Evolutionary conservation across 768 basidiomycete genomes (phyloP), one percentile per base, ranked within the genome.

Genomic region (Lactarius hatsudake): DNA sequence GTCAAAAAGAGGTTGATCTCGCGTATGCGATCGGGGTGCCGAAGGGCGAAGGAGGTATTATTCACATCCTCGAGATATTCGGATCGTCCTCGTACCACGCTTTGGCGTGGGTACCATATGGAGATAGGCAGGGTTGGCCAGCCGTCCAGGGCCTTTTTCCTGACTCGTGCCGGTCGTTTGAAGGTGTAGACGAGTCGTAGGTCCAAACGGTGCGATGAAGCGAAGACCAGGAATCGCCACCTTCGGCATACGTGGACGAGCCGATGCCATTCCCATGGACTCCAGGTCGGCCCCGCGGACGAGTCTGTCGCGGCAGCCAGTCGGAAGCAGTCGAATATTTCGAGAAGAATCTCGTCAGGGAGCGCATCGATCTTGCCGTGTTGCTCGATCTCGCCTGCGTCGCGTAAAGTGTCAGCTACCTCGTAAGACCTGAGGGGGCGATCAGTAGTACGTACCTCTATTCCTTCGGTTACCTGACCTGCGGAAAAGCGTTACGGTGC

Each of bases 121-220:
- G 59, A 30, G 64, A 65, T 65, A 28, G 64, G 59, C 15, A 65
- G 54, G 10, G 59, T 30, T 12, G 64, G 59, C 53, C 58, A 65
- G 36, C 20, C 12, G 18, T 30, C 13, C 34, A 57, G 34, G n/a
- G 34, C 34, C n/a, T 57, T 36, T 34, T 57, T 36, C 51, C 51
- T 26, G 51, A 53, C 12, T 15, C 51, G 51, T 20, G 34, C 30
- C 1, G 30, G 56, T 1, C 18, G 34, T 3, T 36, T 36, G 9
- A 32, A 32, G 3, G 56, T 57, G 18, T 32, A 36, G 32, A 57
- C 28, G 32, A 57, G 28, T 7, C 34, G 28, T 36, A 57, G 9
- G 2, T 57, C 56, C 18, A 57, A 57, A 36, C 56, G 56, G 5
- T 36, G 56, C 18, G 30, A 18, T 9, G 56, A 57, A n/a, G 30